Conservation (phyloP, 2,329 filamentous ascomycete genomes). For the Fusarium sacchari region DNA sequence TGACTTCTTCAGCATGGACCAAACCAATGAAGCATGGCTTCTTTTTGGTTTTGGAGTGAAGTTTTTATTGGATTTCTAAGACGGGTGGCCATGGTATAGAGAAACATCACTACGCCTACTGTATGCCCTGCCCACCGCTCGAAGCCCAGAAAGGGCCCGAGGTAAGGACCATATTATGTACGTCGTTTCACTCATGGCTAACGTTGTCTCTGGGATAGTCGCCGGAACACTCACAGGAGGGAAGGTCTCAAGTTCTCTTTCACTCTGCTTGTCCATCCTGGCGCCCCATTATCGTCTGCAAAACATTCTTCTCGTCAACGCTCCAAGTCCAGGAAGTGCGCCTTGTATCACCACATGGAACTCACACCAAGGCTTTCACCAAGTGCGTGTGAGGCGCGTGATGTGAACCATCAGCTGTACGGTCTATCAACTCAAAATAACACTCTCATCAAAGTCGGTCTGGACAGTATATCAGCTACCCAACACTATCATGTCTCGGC, state of each 20-base stretch:
- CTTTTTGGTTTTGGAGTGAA: background rate
- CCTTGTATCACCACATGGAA: background rate
- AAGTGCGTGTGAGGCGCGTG: too few relatives aligned
- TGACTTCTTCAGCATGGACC: background rate
- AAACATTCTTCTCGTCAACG: background rate
- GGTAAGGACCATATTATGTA: background rate
- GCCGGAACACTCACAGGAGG: background rate
- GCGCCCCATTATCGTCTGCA: background rate
- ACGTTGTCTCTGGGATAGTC: background rate
- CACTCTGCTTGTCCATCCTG: background rate
- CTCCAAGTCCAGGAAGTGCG: background rate
- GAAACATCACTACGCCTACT: background rate
- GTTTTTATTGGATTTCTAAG: background rate
- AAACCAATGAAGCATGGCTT: background rate
- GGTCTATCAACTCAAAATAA: too few relatives aligned
- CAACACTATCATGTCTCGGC: too few relatives aligned
- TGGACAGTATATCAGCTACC: too few relatives aligned
- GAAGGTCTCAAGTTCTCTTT: background rate
- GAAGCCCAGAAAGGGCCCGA: background rate
- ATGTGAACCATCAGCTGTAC: too few relatives aligned
- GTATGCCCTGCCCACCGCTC: background rate
- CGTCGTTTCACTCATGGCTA: background rate
- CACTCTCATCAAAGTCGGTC: too few relatives aligned
- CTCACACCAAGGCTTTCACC: background rate
- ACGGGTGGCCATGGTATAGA: background rate